Conservation (phyloP, 345 rosid species). For the Geranium brycei region DNA sequence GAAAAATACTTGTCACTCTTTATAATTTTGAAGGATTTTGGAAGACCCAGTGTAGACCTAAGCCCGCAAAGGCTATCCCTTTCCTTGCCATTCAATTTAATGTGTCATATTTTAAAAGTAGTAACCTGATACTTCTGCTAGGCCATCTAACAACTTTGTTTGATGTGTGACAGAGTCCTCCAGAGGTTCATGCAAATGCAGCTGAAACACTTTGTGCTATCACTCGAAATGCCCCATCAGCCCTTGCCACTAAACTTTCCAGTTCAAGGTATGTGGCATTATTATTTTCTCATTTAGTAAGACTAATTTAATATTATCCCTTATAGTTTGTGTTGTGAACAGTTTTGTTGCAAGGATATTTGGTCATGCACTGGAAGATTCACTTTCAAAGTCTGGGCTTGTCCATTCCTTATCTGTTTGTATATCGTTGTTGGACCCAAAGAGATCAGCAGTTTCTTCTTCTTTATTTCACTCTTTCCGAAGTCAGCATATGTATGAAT, state of each 20-base stretch:
- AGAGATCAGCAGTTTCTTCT: slow-evolving; percentile 53
- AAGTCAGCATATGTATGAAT: slow-evolving; percentile 66
- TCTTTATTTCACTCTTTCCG: slow-evolving; percentile 68
- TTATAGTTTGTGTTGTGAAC: slow-evolving; percentile 13
- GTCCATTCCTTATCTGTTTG: slow-evolving; percentile 94
- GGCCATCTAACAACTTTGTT: slow-evolving; percentile 2
- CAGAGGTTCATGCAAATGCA: slow-evolving; percentile 91
- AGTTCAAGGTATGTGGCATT: slow-evolving; percentile 55
- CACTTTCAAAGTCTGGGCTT: slow-evolving; percentile 77
- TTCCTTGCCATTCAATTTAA: too few relatives aligned
- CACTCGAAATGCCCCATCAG: slow-evolving; percentile 80
- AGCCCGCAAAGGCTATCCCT: too few relatives aligned
- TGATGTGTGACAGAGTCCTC: slow-evolving; percentile 40
- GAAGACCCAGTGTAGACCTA: too few relatives aligned
- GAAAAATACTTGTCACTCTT: too few relatives aligned
- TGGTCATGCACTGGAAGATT: slow-evolving; percentile 87
- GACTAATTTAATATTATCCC: background rate
- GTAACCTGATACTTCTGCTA: background rate
- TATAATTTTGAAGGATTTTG: too few relatives aligned
- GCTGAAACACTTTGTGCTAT: slow-evolving; percentile 92
- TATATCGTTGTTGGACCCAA: slow-evolving; percentile 87
- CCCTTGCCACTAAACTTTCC: slow-evolving; percentile 78
- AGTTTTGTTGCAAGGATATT: slow-evolving; percentile 87
- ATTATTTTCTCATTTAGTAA: slow-evolving; percentile 6
- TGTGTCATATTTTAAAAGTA: too few relatives aligned